phyloP scores from a whole-genome alignment of 1,139 yeast species.

The Saccharomyces pastorianus region DNA sequence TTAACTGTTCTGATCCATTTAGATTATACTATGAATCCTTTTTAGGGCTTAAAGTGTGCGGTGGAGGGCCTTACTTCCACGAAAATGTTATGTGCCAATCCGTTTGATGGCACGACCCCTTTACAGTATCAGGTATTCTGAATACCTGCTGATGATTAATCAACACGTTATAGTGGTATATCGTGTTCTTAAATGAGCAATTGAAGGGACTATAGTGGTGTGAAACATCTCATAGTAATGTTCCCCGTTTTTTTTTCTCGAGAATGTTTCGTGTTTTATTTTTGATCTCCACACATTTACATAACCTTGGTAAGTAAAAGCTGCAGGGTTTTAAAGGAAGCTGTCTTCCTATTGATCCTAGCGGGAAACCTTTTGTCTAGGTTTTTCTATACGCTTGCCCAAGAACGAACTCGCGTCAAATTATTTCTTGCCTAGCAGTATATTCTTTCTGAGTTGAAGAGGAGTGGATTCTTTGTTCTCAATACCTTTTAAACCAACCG shows the following conservation, averaged over 20 bases:
- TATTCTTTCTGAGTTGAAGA: neutral
- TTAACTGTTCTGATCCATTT: neutral
- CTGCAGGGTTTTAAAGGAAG: neutral
- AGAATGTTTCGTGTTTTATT: neutral
- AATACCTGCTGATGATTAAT: neutral
- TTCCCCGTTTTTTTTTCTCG: neutral
- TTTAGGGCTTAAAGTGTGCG: neutral
- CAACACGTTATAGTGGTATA: neutral
- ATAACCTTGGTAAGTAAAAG: neutral
- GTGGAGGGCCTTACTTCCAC: neutral
- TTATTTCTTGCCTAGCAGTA: neutral
- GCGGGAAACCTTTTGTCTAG: neutral
- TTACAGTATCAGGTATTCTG: neutral
- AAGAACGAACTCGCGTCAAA: neutral
- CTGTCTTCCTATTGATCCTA: neutral
- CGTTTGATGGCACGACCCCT: neutral
- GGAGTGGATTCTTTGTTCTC: neutral
- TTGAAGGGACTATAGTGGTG: neutral
- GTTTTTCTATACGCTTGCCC: neutral
- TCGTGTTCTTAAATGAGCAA: neutral
- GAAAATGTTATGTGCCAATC: neutral
- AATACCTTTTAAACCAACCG: neutral
- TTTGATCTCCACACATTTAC: neutral
- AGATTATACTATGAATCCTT: neutral
- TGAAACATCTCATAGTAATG: neutral